phyloP scores from a whole-genome alignment of 371 early-diverging fungal species.

The Apophysomyces elegans region DNA sequence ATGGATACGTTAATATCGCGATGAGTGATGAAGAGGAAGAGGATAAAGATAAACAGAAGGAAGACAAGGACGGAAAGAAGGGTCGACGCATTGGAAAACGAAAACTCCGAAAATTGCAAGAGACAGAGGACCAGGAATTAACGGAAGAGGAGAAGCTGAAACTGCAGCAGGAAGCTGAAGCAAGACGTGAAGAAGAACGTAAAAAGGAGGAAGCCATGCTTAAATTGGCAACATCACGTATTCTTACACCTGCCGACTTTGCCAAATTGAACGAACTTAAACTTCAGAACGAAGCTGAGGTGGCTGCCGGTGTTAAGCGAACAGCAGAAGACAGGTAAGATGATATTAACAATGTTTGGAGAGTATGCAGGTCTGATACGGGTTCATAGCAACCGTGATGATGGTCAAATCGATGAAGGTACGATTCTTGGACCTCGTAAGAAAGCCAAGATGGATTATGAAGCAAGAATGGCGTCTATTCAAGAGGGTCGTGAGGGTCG shows the following conservation, averaged over 20 bases:
- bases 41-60: slow-evolving; percentile 15
- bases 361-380: not conserved
- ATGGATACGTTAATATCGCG: slow-evolving; percentile 40
- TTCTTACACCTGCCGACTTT: slow-evolving; percentile 94
- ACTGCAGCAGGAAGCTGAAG: slow-evolving; percentile 37
- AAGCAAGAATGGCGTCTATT: slow-evolving; percentile 87
- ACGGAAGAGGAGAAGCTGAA: slow-evolving; percentile 57
- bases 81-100: slow-evolving; percentile 52
- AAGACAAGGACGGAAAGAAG: slow-evolving; percentile 18
- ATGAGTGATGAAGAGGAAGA: slow-evolving; percentile 44
- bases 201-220: slow-evolving; percentile 42
- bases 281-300: slow-evolving; percentile 56
- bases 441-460: slow-evolving; percentile 90
- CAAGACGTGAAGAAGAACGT: slow-evolving; percentile 44
- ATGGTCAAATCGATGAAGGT: slow-evolving; percentile 67
- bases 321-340: slow-evolving; percentile 34
- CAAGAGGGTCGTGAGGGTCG: slow-evolving; percentile 88
- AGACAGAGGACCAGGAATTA: slow-evolving; percentile 50
- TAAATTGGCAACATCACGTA: slow-evolving; percentile 61
- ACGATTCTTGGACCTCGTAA: slow-evolving; percentile 84
- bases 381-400: slow-evolving; percentile 23
- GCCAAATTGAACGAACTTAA: slow-evolving; percentile 77
- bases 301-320: slow-evolving; percentile 46
- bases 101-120: slow-evolving; percentile 49
- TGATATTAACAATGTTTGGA: not conserved